phyloP scores from a whole-genome alignment of 208 protist genomes.

The Leishmania guyanensis region DNA sequence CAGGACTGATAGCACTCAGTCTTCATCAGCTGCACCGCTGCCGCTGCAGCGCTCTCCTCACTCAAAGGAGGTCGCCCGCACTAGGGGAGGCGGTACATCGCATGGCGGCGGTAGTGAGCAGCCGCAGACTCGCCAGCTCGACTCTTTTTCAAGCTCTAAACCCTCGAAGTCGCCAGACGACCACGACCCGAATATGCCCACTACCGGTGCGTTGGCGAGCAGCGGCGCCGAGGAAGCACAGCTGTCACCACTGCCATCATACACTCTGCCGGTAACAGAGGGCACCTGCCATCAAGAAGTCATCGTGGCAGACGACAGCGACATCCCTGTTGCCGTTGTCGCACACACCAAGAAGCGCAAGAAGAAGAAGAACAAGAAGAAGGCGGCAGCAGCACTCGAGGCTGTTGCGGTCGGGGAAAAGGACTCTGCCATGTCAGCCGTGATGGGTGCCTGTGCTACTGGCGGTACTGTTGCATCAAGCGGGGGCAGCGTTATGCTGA shows the following conservation, averaged over 20 bases:
- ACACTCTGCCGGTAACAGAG: background rate
- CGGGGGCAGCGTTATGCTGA: background rate
- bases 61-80: background rate
- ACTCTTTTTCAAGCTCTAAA: background rate
- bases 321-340: background rate
- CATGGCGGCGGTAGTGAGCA: background rate
- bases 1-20: no score
- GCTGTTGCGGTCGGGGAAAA: background rate
- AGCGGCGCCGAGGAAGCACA: background rate
- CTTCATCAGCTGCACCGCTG: background rate
- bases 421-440: background rate
- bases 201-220: background rate
- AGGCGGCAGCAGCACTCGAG: constrained; percentile 4
- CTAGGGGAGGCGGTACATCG: background rate
- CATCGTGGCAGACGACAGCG: background rate
- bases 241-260: background rate
- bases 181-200: background rate
- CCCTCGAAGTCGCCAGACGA: background rate
- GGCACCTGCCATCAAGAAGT: background rate
- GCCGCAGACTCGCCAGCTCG: background rate
- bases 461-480: background rate
- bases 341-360: constrained; percentile 31
- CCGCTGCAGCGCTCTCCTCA: background rate
- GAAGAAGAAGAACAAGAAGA: constrained; percentile 36
- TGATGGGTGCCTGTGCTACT: constrained; percentile 1